Percentiles rank a stretch among this genome's conserved stretches.
Conservation (phyloP, 2,329 filamentous ascomycete genomes). For the Diplocarpon rosae region DNA sequence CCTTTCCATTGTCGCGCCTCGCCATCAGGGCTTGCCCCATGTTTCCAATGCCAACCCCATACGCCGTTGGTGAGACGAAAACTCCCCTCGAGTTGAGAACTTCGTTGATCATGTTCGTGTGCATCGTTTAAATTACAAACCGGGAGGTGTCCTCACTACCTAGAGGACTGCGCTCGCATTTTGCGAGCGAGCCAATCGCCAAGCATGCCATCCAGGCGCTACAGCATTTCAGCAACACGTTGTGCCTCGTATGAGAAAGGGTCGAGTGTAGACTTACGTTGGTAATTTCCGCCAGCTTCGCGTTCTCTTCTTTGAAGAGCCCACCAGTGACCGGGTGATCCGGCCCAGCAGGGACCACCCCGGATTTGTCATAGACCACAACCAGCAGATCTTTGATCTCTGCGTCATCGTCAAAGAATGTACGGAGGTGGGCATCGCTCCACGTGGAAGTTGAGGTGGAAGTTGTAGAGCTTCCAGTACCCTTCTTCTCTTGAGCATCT, state of each 20-base stretch:
- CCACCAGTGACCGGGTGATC: slow-evolving; percentile 76
- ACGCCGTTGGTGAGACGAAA: slow-evolving; percentile 8
- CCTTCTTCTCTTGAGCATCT: slow-evolving; percentile 27
- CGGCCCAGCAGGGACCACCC: slow-evolving; percentile 65
- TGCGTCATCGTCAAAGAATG: slow-evolving; percentile 82
- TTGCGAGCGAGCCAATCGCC: slow-evolving; percentile 69
- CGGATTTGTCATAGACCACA: slow-evolving; percentile 86
- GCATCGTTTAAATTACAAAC: slow-evolving; percentile 21
- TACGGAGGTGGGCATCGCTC: slow-evolving; percentile 76
- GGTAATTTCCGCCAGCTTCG: slow-evolving; percentile 76
- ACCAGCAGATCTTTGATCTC: slow-evolving; percentile 84
- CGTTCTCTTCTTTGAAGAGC: slow-evolving; percentile 79
- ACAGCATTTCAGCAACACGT: slow-evolving; percentile 15
- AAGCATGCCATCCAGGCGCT: slow-evolving; percentile 79
- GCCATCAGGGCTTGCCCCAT: slow-evolving; percentile 7
- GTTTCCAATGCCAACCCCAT: slow-evolving; percentile 1
- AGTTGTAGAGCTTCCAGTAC: slow-evolving; percentile 40
- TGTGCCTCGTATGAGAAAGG: background rate
- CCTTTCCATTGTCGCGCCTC: slow-evolving; percentile 1
- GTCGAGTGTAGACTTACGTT: slow-evolving; percentile 39
- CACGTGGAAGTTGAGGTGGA: slow-evolving; percentile 55
- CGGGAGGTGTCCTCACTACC: slow-evolving; percentile 11
- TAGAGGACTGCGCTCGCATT: slow-evolving; percentile 36
- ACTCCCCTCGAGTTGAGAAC: slow-evolving; percentile 8
- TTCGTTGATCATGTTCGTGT: slow-evolving; percentile 23